Evolutionary conservation across 2,329 filamentous ascomycete species (phyloP).

Genomic region (Magnaporthales sp.): DNA sequence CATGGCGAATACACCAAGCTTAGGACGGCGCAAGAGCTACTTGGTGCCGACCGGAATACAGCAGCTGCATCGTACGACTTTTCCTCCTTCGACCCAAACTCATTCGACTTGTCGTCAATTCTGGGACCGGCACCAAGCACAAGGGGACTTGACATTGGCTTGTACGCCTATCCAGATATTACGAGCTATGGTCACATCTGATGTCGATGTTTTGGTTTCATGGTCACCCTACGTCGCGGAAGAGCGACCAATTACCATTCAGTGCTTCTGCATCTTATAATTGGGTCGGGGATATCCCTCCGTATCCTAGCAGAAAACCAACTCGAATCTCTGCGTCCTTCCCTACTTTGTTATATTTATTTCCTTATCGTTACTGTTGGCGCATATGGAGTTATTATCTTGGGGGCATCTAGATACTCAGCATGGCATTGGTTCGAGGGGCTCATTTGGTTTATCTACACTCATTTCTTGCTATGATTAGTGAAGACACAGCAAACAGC

Average conservation of each 20-base stretch:
- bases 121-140: neutral
- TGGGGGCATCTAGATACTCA: neutral
- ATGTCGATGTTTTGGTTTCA: neutral
- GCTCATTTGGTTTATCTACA: neutral
- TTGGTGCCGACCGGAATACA: neutral
- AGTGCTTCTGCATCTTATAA: neutral
- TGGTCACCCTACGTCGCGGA: neutral
- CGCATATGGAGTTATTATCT: neutral
- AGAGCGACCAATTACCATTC: neutral
- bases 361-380: neutral
- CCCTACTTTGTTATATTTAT: neutral
- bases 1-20: conserved; percentile 35
- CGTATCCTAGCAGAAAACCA: neutral
- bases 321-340: too few species aligned
- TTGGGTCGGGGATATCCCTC: neutral
- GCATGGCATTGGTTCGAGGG: neutral
- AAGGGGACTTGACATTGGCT: neutral
- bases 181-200: neutral
- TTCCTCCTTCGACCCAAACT: neutral
- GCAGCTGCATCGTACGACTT: neutral
- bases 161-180: neutral
- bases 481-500: neutral
- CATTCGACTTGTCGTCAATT: neutral
- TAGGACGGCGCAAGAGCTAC: neutral
- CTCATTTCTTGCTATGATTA: neutral